These are phyloP conservation scores for Ogataea pilisensis DNA, from an alignment of 805 yeast species.

Conservation along the genomic window DNA sequence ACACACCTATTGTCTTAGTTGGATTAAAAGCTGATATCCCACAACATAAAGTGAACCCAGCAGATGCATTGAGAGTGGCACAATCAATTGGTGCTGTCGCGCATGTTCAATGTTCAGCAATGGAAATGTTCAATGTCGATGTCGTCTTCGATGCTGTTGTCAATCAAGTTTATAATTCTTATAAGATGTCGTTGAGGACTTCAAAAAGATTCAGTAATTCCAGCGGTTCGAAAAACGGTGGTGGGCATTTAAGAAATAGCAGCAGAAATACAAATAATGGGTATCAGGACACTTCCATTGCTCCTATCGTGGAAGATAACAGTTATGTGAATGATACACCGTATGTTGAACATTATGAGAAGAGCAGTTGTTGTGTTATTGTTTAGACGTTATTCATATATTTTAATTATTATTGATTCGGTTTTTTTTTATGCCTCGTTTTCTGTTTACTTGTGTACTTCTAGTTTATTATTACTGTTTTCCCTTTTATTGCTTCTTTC, in stretches of 20 bases:
- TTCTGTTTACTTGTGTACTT: no score
- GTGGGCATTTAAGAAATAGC: slow-evolving; percentile 20
- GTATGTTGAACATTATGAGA: slow-evolving; percentile 12
- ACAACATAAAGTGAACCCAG: slow-evolving; percentile 20
- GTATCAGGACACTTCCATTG: slow-evolving; percentile 3
- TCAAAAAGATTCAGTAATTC: slow-evolving; percentile 19
- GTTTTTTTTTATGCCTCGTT: not conserved
- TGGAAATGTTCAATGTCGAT: slow-evolving; percentile 57
- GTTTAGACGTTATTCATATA: not conserved
- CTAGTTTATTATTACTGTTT: not conserved
- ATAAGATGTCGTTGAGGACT: slow-evolving; percentile 8
- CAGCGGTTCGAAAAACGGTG: not conserved
- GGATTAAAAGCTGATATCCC: slow-evolving; percentile 78
- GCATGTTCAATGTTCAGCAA: slow-evolving; percentile 80
- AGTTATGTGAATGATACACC: slow-evolving; percentile 1
- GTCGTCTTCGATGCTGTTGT: slow-evolving; percentile 58
- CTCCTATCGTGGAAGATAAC: slow-evolving; percentile 1
- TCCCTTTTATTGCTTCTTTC: not conserved
- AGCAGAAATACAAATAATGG: slow-evolving; percentile 15
- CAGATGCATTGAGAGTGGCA: slow-evolving; percentile 25
- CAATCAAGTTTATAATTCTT: slow-evolving; percentile 29
- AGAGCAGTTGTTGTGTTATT: slow-evolving; percentile 13
- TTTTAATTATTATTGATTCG: no score
- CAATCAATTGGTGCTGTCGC: slow-evolving; percentile 59
- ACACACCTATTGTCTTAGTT: slow-evolving; percentile 70